Evolutionary conservation across 1,139 yeast species (phyloP).

Genomic region (Geotrichum siamense): DNA sequence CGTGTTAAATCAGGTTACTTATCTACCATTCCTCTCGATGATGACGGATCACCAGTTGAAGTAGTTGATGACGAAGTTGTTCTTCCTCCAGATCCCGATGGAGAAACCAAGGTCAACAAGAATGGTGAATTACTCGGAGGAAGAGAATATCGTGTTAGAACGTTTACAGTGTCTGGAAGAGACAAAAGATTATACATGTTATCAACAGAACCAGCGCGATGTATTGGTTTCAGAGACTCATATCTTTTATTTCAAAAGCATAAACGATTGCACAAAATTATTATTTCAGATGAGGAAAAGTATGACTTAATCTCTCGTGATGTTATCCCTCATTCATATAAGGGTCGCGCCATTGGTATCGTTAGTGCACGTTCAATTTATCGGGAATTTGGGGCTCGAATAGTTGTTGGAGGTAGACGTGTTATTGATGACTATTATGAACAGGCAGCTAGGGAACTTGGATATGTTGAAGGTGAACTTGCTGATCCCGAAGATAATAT

Average conservation of each 20-base stretch:
- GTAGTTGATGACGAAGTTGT: conserved; percentile 74
- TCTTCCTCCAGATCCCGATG: conserved; percentile 74
- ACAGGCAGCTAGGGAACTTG: conserved; percentile 57
- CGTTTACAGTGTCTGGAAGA: conserved; percentile 68
- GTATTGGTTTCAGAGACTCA: conserved; percentile 91
- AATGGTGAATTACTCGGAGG: conserved; percentile 67
- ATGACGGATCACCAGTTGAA: conserved; percentile 43
- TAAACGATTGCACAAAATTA: conserved; percentile 60
- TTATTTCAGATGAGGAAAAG: conserved; percentile 71
- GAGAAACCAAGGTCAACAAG: conserved; percentile 63
- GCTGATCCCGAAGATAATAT: conserved; percentile 64
- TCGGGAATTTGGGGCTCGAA: conserved; percentile 86
- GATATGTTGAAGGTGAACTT: conserved; percentile 69
- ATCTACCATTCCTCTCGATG: conserved; percentile 34
- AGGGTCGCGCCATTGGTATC: conserved; percentile 81
- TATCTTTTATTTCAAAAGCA: conserved; percentile 87
- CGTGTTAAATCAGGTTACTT: conserved; percentile 22
- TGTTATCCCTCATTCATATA: conserved; percentile 81
- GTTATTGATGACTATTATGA: conserved; percentile 89
- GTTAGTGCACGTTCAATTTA: conserved; percentile 87
- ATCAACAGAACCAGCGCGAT: conserved; percentile 91
- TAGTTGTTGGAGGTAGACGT: conserved; percentile 71
- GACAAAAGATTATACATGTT: conserved; percentile 73
- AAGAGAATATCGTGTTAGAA: conserved; percentile 72
- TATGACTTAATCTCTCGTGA: conserved; percentile 75